Evolutionary conservation across 805 yeast species (phyloP).

Genomic region (Ogataea thermomethanolica): DNA sequence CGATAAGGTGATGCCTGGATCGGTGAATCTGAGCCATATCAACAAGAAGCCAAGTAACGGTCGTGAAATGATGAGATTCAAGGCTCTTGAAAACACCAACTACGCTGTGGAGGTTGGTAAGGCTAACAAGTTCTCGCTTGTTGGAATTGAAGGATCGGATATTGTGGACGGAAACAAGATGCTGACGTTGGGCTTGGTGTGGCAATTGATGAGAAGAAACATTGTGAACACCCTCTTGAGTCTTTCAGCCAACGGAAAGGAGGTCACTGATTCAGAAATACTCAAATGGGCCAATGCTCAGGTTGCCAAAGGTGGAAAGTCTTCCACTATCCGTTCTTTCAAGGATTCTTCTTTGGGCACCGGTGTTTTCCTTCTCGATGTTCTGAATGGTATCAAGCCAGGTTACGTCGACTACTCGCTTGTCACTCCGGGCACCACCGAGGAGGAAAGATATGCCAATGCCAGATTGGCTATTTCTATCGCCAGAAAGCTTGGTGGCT

Average conservation of each 20-base stretch:
- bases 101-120: slow-evolving; percentile 97
- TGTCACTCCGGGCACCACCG: slow-evolving; percentile 74
- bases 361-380: slow-evolving; percentile 83
- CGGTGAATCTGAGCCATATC: slow-evolving; percentile 72
- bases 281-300: slow-evolving; percentile 91
- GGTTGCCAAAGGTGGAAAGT: slow-evolving; percentile 81
- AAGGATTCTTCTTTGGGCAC: slow-evolving; percentile 72
- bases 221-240: slow-evolving; percentile 78
- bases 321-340: slow-evolving; percentile 72
- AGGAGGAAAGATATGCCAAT: slow-evolving; percentile 86
- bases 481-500: slow-evolving; percentile 96
- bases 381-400: slow-evolving; percentile 89
- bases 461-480: slow-evolving; percentile 97
- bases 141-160: slow-evolving; percentile 97
- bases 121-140: slow-evolving; percentile 86
- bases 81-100: slow-evolving; percentile 95
- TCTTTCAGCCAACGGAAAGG: slow-evolving; percentile 68
- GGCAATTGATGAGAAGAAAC: slow-evolving; percentile 98
- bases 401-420: slow-evolving; percentile 96
- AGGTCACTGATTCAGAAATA: slow-evolving; percentile 79
- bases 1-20: slow-evolving; percentile 93
- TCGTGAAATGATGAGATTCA: slow-evolving; percentile 78
- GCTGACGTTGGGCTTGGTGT: slow-evolving; percentile 86
- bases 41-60: slow-evolving; percentile 82
- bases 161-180: slow-evolving; percentile 90